Percentiles rank a stretch among this genome's conserved stretches.
Evolutionary conservation across 2,329 filamentous ascomycete genomes (phyloP).

Genomic region (Conoideocrella luteorostrata): DNA sequence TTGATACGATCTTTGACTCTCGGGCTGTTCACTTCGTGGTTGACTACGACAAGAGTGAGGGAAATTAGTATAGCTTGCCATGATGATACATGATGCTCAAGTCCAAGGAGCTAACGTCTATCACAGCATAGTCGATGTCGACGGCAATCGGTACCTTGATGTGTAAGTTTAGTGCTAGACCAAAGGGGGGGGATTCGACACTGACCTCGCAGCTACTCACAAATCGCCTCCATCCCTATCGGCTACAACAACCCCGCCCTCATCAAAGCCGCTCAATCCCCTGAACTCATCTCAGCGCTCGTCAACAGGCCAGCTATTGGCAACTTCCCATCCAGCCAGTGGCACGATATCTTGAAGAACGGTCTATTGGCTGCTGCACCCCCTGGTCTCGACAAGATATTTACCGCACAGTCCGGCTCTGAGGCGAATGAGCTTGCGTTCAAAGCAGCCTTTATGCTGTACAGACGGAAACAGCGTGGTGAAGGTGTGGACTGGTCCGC

Average conservation of each 20-base stretch:
- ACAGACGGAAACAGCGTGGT: slow-evolving; percentile 72
- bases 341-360: slow-evolving; percentile 70
- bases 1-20: no score
- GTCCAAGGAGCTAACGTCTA: no score
- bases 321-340: slow-evolving; percentile 84
- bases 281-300: slow-evolving; percentile 72
- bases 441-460: slow-evolving; percentile 97
- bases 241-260: slow-evolving; percentile 87
- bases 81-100: no score
- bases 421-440: slow-evolving; percentile 93
- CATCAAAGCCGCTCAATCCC: slow-evolving; percentile 61
- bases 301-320: slow-evolving; percentile 87
- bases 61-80: no score
- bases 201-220: slow-evolving; percentile 82
- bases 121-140: no score
- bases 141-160: no score
- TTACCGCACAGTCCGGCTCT: slow-evolving; percentile 82
- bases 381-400: slow-evolving; percentile 78
- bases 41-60: no score
- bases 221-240: slow-evolving; percentile 87
- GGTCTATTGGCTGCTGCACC: slow-evolving; percentile 79
- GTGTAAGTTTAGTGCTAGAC: no score
- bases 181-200: no score
- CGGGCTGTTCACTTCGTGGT: no score
- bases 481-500: slow-evolving; percentile 70